Evolutionary conservation across 2,329 filamentous ascomycete genomes (phyloP), one percentile per base, ranked within the genome.

Genomic region (Nannizzia gypsea): DNA sequence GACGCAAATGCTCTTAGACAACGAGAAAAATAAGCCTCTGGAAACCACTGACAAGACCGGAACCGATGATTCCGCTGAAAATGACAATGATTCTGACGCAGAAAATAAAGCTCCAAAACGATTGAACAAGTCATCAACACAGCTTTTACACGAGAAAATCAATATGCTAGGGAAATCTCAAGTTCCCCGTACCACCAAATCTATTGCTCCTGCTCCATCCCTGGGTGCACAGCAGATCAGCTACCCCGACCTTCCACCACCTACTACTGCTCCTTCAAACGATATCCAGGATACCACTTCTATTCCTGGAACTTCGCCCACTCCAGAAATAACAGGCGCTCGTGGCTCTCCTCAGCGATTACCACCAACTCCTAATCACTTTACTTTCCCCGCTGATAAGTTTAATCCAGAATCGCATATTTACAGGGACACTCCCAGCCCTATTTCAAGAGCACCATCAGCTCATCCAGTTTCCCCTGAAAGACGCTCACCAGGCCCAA

Each of bases 101-200:
- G 74, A 78, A 15, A 71, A 74, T 1, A 80, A 80, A 48, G 77
- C 78, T 31, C 79, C 81, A 4, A 81, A 79, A 65, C 72, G 81
- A 1, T 86, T 92, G 68, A 90, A 85, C 73, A 95, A 95, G 71
- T 91, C 90, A 0, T 95, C 93, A n/a, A 96, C 93, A 0, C 91
- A 97, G 71, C 81, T 89, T 48, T 78, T 99, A 15, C 90, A 96
- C 65, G 92, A 97, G 67, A 90, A 91, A 67, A 97, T 99, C 67
- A 95, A 85, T 63, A 82, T 85, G 79, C 78, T 87, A 42, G 81
- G 81, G 38, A 78, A 85, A 72, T 74, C 80, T 62, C 76, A 77
- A 58, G 69, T 77, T 65, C 69, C 73, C 40, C 70, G 77, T 52
- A 70, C 73, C 5, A 76, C 73, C 5, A 77, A 78, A 62, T 78